Evolutionary conservation across 2,329 filamentous ascomycete genomes (phyloP), one percentile per base, ranked within the genome.

Genomic region (Microsporum audouinii): DNA sequence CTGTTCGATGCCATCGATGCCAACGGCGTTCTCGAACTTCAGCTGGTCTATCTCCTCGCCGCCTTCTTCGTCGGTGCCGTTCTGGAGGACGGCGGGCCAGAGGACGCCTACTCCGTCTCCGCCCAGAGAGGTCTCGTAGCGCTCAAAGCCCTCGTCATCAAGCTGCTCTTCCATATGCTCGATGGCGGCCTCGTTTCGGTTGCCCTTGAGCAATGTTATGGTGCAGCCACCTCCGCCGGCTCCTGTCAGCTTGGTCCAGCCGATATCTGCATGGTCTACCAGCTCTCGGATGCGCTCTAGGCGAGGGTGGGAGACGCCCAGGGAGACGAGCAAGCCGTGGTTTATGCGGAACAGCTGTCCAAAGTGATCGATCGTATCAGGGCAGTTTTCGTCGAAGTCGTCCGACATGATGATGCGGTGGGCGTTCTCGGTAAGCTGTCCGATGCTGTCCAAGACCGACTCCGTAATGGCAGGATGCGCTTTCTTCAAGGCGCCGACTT

Each of bases 191-290:
- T 71, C 68, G 5, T 82, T 71, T 1, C 82, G 78, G 34, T 83
- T 83, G 0, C 89, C 88, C 65, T 87, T 88, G 57, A 99, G 79
- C 2, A 99, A 78, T 0, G 92, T 95, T 67, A 99, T 97, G 2
- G 91, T 92, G 74, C 95, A 97, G 2, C 94, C 94, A 61, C 94
- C 95, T 10, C 94, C 95, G 27, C 94, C 94, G 1, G 94, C 94
- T 38, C 94, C 94, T 0, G 94, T 99, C 61, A 99, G 82, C 73
- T 99, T 99, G 10, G 94, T 96, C 91, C 91, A 99, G 34, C 94
- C 94, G 61, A 96, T 88, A 45, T 87, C 88, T 61, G 90, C 84
- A 67, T 94, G 85, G 66, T 99, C 92, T 57, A 95, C 88, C 31
- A 99, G 79, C 75, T 96, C 92, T 64, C 94, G 85, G 67, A 99